Base-by-base conservation (phyloP, 176 grass and related monocot species). In the bread wheat (Triticum aestivum) region DNA sequence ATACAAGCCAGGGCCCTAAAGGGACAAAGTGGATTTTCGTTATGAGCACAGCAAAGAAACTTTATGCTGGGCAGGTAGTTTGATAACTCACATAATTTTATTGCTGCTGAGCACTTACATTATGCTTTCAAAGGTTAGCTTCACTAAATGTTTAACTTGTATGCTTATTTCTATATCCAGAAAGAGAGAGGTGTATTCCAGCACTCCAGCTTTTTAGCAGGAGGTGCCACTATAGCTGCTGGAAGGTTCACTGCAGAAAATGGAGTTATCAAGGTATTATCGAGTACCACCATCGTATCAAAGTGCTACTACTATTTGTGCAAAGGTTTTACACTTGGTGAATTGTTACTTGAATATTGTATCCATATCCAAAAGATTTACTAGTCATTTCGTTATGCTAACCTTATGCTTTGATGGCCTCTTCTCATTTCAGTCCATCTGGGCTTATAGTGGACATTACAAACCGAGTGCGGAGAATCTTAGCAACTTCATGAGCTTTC, bases 181-280 rank as follows among this genome's bases (percentile, higher is more conserved):
- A 98, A 98, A 91, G 85, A 85, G 87, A 98, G 81, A 91, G 97
- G 97, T 54, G 79, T 91, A 26, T 98, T 98, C 73, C 97, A 98
- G 82, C 97, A 98, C 78, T 98, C 97, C 1, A 98, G 97, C 72
- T 98, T 98, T 87, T 82, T 98, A 86, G 97, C 97, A 64, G 94
- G 97, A 86, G 97, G 97, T 79, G 67, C 90, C 67, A 96, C 94
- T 56, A 84, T 92, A 81, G 90, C 97, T 80, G 97, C 97, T 87
- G 97, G 97, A 69, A 94, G 90, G 75, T 91, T 98, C 42, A 94
- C 79, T 51, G 94, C 85, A 41, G 76, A 87, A 91, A 84, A 91
- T 89, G 97, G 97, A 74, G 32, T 88, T 30, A 75, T 98, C 79
- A 92, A 90, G 93, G 97, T 85, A 77, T 26, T 54, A 2, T 39